These are phyloP conservation scores for Pulveroboletus sp. DNA, from an alignment of 768 basidiomycete genomes.

Conservation along the genomic window DNA sequence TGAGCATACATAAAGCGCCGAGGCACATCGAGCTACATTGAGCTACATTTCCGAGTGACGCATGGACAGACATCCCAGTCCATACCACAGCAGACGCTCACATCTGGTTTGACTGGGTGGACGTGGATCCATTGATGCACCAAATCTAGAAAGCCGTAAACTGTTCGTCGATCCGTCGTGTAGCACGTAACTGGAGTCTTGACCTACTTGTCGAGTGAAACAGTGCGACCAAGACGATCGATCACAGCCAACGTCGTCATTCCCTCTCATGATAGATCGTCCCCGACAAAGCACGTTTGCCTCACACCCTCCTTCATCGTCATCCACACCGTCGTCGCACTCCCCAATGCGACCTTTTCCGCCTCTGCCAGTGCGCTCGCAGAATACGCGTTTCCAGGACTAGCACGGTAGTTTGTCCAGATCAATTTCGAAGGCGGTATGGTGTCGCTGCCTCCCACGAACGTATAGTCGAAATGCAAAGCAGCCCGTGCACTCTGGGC, in stretches of 20 bases:
- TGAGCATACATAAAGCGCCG: too few relatives aligned
- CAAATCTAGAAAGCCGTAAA: too few relatives aligned
- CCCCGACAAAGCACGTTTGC: constrained; percentile 15
- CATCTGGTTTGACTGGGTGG: too few relatives aligned
- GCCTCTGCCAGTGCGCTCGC: constrained; percentile 41
- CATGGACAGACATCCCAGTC: too few relatives aligned
- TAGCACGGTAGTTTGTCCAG: constrained; percentile 21
- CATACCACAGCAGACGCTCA: too few relatives aligned
- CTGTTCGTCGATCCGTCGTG: constrained; percentile 6
- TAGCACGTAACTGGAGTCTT: background rate
- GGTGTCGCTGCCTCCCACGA: background rate
- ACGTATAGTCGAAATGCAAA: constrained; percentile 51
- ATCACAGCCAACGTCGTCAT: too few relatives aligned
- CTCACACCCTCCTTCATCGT: constrained; percentile 38
- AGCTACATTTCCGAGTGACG: too few relatives aligned
- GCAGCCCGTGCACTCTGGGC: constrained; percentile 46
- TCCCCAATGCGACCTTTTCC: constrained; percentile 43
- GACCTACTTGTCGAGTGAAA: too few relatives aligned
- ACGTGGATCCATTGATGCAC: too few relatives aligned
- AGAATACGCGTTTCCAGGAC: constrained; percentile 29
- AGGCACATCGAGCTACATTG: too few relatives aligned
- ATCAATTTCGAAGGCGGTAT: constrained; percentile 8
- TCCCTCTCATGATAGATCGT: constrained; percentile 35
- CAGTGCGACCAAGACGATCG: too few relatives aligned
- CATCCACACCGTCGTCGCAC: constrained; percentile 36